Evolutionary conservation across 345 rosid species (phyloP).

Genomic region (Linum tenue): DNA sequence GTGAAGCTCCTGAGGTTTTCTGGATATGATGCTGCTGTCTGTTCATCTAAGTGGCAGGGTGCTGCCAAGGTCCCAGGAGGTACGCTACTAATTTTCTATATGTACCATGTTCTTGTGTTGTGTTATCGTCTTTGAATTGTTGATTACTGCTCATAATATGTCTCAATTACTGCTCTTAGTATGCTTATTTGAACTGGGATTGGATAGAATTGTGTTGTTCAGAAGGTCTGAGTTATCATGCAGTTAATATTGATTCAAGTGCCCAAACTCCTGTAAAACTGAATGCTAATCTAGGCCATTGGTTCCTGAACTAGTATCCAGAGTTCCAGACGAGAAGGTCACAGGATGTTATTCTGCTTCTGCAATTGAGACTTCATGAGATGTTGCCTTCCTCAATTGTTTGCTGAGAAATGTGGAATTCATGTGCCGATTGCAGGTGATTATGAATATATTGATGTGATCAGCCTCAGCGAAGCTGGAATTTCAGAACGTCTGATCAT

Average conservation of each 20-base stretch:
- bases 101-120: neutral
- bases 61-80: slow-evolving; percentile 89
- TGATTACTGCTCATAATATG: too few relatives aligned
- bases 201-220: neutral
- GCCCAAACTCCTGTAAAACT: too few relatives aligned
- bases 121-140: too few relatives aligned
- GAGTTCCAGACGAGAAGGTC: too few relatives aligned
- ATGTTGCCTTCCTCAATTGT: neutral
- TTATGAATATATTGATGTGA: slow-evolving; percentile 74
- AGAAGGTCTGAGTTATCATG: too few relatives aligned
- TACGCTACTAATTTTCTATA: slow-evolving; percentile 19
- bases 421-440: slow-evolving; percentile 46
- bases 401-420: neutral
- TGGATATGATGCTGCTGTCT: slow-evolving; percentile 80
- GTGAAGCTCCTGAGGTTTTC: slow-evolving; percentile 69
- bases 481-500: slow-evolving; percentile 63
- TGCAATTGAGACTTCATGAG: neutral
- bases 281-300: too few relatives aligned
- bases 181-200: neutral
- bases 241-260: too few relatives aligned
- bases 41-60: slow-evolving; percentile 75
- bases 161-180: neutral
- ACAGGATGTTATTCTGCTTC: neutral
- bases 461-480: slow-evolving; percentile 32
- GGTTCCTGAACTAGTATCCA: too few relatives aligned